Conservation (phyloP, 371 early-diverging fungal genomes). For the Rhizopus arrhizus region DNA sequence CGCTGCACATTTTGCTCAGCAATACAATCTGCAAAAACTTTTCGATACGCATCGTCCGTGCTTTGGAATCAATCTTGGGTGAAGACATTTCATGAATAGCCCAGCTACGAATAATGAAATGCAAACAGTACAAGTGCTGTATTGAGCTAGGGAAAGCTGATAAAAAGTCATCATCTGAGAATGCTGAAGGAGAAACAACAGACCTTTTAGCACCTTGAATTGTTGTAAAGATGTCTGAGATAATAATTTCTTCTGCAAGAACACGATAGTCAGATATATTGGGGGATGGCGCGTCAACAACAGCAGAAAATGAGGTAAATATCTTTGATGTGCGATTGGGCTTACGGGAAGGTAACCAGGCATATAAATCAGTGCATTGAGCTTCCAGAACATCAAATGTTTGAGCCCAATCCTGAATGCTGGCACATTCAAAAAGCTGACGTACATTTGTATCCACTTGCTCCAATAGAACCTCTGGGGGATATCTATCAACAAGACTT, state of each 20-base stretch:
- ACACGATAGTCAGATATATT: constrained; percentile 34
- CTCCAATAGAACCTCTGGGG: constrained; percentile 33
- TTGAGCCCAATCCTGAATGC: constrained; percentile 75
- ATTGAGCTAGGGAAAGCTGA: constrained; percentile 70
- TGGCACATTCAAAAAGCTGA: constrained; percentile 59
- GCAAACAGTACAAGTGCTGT: constrained; percentile 69
- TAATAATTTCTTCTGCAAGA: constrained; percentile 52
- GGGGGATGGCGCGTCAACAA: constrained; percentile 32
- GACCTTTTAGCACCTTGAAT: constrained; percentile 56
- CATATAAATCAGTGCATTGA: constrained; percentile 70
- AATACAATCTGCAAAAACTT: constrained; percentile 65
- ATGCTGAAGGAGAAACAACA: constrained; percentile 41
- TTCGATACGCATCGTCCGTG: constrained; percentile 63
- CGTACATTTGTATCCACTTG: constrained; percentile 40
- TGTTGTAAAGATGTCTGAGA: constrained; percentile 72
- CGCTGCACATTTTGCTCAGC: constrained; percentile 53
- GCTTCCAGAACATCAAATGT: constrained; percentile 71
- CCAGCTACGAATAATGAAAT: constrained; percentile 76
- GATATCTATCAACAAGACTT: constrained; percentile 31
- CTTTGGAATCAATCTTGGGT: constrained; percentile 48
- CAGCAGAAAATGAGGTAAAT: constrained; percentile 45
- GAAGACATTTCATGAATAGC: constrained; percentile 66
- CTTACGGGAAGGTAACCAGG: constrained; percentile 73
- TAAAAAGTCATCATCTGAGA: constrained; percentile 52
- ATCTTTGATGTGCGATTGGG: constrained; percentile 37